Base-by-base conservation (phyloP, 1,139 yeast species). In the Yamadazyma atlantica region DNA sequence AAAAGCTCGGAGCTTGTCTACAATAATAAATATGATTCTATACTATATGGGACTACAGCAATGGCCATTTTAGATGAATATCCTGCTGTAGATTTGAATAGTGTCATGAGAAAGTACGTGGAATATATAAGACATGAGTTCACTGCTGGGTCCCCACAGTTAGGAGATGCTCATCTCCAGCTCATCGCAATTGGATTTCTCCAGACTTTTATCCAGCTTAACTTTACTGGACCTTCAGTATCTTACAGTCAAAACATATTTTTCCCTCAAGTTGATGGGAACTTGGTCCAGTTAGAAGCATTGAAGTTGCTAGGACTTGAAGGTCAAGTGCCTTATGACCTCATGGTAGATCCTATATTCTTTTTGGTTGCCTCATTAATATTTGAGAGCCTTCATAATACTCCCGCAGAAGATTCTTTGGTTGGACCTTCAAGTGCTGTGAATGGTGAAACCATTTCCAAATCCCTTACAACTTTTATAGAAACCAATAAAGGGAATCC, bases 181-280 rank as follows among this genome's bases (percentile, higher is more conserved):
- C 35, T 69, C 1, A 37, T 67, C 29, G 86, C 85, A 4, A 66
- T 83, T 38, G 71, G 84, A 1, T 63, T 80, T 4, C 64, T 88
- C 27, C 89, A 88, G 53, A 57, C 77, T 1, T 90, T 85, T 54
- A 64, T 85, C 16, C 96, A 88, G 55, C 62, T 76, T 37, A 90
- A 90, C 56, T 86, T 74, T 55, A 87, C 96, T 0, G 97, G 97
- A 3, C 97, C 97, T 2, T 71, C 73, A 18, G 55, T 80, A 0
- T 68, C 69, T 1, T 53, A 66, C 27, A 53, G 68, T 2, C 52
- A 57, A 2, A 63, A 67, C 1, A 45, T 66, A 39, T 59, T 63
- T 39, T 67, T 69, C 41, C 53, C 60, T 1, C 47, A 46, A 1
- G 48, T 60, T 18, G 71, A 69, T 50, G 49, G 56, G 2, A 39